Percentiles rank a stretch among this genome's conserved stretches.
These are phyloP conservation scores for Echinosophora koreensis DNA, from an alignment of 306 rosid genomes.

Conservation along the genomic window DNA sequence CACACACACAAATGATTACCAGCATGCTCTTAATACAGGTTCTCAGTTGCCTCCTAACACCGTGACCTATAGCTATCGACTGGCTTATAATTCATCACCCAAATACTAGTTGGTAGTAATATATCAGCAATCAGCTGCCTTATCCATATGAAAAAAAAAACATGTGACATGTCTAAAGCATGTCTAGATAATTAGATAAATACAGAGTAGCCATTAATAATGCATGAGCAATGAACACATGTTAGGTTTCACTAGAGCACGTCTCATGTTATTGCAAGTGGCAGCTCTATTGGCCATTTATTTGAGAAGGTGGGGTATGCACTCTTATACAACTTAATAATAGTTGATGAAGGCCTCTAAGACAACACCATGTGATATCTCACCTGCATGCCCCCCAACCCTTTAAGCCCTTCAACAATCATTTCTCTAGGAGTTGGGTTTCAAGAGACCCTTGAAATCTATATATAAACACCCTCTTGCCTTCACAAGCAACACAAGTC, in stretches of 20 bases:
- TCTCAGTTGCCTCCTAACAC: neutral
- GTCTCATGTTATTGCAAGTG: neutral
- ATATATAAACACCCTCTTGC: neutral
- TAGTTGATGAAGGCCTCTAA: neutral
- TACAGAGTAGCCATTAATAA: neutral
- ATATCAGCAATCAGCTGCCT: no score
- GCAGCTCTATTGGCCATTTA: neutral
- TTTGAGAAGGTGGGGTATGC: neutral
- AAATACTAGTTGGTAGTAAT: neutral
- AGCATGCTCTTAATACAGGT: neutral
- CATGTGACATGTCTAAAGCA: conserved; percentile 35
- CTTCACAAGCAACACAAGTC: no score
- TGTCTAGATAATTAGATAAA: conserved; percentile 29
- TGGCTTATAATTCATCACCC: neutral
- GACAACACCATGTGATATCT: neutral
- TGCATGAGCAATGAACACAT: neutral
- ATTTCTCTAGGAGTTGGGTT: neutral
- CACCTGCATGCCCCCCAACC: neutral
- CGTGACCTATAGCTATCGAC: neutral
- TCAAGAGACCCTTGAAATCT: neutral
- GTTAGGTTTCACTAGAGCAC: neutral
- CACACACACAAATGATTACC: no score
- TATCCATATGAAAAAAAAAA: no score
- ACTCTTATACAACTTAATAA: neutral
- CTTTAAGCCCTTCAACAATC: neutral